These are phyloP conservation scores for Batkoa obscura DNA, from an alignment of 371 early-diverging fungal species.

Conservation along the genomic window DNA sequence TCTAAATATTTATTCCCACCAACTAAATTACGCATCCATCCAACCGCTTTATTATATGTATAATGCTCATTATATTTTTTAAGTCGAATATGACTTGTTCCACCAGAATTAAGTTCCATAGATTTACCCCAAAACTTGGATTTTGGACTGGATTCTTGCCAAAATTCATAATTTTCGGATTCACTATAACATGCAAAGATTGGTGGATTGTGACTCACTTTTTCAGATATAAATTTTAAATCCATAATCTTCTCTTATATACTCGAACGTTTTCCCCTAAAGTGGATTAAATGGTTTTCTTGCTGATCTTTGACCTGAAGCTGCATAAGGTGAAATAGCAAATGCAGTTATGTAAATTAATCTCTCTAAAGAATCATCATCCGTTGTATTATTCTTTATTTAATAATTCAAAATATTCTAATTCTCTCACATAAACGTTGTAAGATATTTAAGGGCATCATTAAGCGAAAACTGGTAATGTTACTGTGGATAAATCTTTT, in stretches of 20 bases:
- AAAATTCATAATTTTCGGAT: slow-evolving; percentile 29
- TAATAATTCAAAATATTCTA: slow-evolving; percentile 69
- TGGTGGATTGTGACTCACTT: slow-evolving; percentile 66
- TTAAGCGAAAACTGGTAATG: slow-evolving; percentile 93
- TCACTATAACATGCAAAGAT: slow-evolving; percentile 64
- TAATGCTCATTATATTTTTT: slow-evolving; percentile 28
- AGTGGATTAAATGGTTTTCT: slow-evolving; percentile 93
- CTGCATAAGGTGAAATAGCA: slow-evolving; percentile 68
- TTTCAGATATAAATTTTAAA: slow-evolving; percentile 67
- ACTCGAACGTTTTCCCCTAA: slow-evolving; percentile 87
- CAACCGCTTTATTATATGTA: slow-evolving; percentile 49
- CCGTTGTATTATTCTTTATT: slow-evolving; percentile 45
- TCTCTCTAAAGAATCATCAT: slow-evolving; percentile 51
- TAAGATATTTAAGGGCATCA: slow-evolving; percentile 79
- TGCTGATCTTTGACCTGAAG: slow-evolving; percentile 55
- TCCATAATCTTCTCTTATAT: slow-evolving; percentile 49
- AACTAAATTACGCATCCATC: slow-evolving; percentile 59
- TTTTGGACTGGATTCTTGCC: slow-evolving; percentile 46
- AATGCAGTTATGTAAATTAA: slow-evolving; percentile 58
- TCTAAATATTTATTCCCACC: slow-evolving; percentile 57
- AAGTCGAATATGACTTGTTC: slow-evolving; percentile 39
- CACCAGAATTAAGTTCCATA: slow-evolving; percentile 41
- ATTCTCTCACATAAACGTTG: slow-evolving; percentile 82
- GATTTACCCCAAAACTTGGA: slow-evolving; percentile 59
- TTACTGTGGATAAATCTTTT: slow-evolving; percentile 81